Evolutionary conservation across 202 grass and related monocot species (phyloP).

Genomic region (Musa balbisiana): DNA sequence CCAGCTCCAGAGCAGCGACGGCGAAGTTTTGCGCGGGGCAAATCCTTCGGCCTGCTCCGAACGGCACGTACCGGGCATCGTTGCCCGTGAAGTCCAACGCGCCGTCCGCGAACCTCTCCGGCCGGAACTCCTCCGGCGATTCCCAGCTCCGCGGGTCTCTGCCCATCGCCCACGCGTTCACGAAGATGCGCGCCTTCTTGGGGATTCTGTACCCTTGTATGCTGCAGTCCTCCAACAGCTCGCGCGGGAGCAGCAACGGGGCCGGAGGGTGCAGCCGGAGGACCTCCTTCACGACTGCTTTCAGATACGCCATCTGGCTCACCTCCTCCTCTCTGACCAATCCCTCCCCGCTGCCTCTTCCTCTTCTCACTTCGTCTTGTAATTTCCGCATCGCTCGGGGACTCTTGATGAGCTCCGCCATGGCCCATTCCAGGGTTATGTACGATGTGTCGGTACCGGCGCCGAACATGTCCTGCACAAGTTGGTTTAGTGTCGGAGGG

Average conservation of each 20-base stretch:
- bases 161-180: slow-evolving; percentile 56
- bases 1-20: slow-evolving; percentile 36
- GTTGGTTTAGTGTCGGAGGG: too few relatives aligned
- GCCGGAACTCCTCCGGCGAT: slow-evolving; percentile 31
- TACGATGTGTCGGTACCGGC: slow-evolving; percentile 44
- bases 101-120: slow-evolving; percentile 34
- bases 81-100: slow-evolving; percentile 41
- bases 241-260: slow-evolving; percentile 43
- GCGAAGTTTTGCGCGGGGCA: slow-evolving; percentile 49
- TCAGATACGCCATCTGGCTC: slow-evolving; percentile 27
- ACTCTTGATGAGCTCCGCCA: slow-evolving; percentile 55
- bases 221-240: slow-evolving; percentile 27
- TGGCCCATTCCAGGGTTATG: slow-evolving; percentile 44
- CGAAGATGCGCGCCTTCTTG: slow-evolving; percentile 28
- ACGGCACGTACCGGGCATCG: slow-evolving; percentile 47
- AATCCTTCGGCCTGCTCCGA: slow-evolving; percentile 40
- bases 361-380: slow-evolving; percentile 25
- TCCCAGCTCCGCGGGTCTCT: slow-evolving; percentile 34
- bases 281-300: slow-evolving; percentile 53
- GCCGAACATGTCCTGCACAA: slow-evolving; percentile 36
- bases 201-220: slow-evolving; percentile 38
- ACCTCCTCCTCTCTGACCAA: slow-evolving; percentile 10
- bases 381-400: slow-evolving; percentile 29
- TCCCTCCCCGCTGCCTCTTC: neutral
- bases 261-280: slow-evolving; percentile 53